These are phyloP conservation scores for Croton laevigatus DNA, from an alignment of 441 rosid genomes.

Conservation along the genomic window DNA sequence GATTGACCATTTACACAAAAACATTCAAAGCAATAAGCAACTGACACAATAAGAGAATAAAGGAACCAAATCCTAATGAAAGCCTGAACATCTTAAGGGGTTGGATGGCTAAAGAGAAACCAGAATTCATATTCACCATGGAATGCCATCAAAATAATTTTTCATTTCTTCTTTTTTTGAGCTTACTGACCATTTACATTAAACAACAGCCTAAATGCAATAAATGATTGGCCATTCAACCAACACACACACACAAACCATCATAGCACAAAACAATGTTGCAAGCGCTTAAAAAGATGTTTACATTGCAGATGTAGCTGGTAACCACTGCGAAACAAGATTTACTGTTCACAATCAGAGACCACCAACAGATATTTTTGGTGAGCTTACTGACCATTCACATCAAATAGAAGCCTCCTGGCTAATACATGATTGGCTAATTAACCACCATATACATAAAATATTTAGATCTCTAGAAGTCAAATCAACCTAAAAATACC, in stretches of 20 bases:
- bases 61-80: not conserved
- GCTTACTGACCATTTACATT: conserved; percentile 36
- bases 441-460: conserved; percentile 26
- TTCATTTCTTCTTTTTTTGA: conserved; percentile 25
- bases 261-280: not conserved
- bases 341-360: conserved; percentile 23
- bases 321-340: not conserved
- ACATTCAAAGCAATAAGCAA: conserved; percentile 22
- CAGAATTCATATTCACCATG: conserved; percentile 1
- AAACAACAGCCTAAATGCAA: conserved; percentile 21
- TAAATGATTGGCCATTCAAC: conserved; percentile 33
- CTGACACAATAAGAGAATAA: conserved; percentile 20
- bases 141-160: conserved; percentile 16
- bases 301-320: not conserved
- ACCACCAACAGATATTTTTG: conserved; percentile 34
- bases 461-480: not conserved
- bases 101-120: not conserved
- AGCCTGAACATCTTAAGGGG: not conserved
- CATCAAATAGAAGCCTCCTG: conserved; percentile 33
- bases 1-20: conserved; percentile 33
- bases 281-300: not conserved
- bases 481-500: not conserved
- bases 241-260: too few species aligned
- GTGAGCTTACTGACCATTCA: conserved; percentile 65
- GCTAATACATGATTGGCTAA: conserved; percentile 32